Conservation (phyloP, 805 yeast genomes). For the Ogataea kodamae region DNA sequence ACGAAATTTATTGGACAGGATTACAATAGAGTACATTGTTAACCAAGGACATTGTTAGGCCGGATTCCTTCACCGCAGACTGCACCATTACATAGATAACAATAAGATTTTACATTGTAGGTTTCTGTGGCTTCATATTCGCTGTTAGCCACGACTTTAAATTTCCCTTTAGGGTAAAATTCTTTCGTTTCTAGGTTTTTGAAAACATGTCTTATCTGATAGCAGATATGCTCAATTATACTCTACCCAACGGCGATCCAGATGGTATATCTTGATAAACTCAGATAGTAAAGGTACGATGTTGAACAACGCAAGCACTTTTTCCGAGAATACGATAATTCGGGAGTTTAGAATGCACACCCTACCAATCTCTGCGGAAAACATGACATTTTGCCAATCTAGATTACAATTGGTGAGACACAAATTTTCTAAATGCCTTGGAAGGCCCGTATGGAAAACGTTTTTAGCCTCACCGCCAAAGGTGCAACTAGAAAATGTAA, state of each 20-base stretch:
- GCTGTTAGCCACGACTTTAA: conserved; percentile 4
- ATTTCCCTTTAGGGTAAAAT: conserved; percentile 6
- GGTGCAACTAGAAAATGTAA: conserved; percentile 17
- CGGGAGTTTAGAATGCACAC: conserved; percentile 15
- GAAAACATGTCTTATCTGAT: conserved; percentile 3
- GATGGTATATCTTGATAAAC: conserved; percentile 18
- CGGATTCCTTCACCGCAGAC: not conserved
- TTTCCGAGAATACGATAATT: conserved; percentile 4
- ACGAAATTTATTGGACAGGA: conserved; percentile 7
- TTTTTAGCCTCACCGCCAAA: conserved; percentile 9
- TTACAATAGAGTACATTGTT: conserved; percentile 2
- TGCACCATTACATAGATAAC: conserved; percentile 1
- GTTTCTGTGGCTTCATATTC: conserved; percentile 4
- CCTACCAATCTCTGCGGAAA: conserved; percentile 11
- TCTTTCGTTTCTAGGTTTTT: not conserved
- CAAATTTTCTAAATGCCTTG: conserved; percentile 12
- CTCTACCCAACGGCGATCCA: conserved; percentile 9
- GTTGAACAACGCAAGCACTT: conserved; percentile 4
- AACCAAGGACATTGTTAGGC: not conserved
- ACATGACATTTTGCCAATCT: conserved; percentile 11
- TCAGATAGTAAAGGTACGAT: conserved; percentile 18
- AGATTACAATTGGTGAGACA: conserved; percentile 15
- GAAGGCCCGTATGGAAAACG: conserved; percentile 12
- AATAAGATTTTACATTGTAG: conserved; percentile 1
- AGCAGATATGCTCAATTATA: conserved; percentile 1